Percentiles rank a stretch among this genome's conserved stretches.
Conservation (phyloP, 23 red algal species). For the Gracilaria gracilis region DNA sequence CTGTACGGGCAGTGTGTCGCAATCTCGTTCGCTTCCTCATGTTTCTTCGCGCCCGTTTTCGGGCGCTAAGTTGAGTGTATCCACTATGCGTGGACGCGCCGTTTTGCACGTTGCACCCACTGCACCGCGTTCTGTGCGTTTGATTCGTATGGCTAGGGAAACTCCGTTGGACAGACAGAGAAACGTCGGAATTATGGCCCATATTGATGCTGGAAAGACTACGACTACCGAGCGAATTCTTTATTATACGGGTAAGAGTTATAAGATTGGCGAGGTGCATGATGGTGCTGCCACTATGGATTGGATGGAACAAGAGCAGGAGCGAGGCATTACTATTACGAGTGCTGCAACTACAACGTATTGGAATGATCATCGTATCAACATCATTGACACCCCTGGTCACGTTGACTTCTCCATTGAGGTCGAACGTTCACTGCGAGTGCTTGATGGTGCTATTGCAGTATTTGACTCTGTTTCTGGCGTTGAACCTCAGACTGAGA, state of each 20-base stretch:
- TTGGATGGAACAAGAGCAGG: slow-evolving; percentile 99
- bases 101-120: not conserved
- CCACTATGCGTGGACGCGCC: slow-evolving; percentile 22
- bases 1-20: slow-evolving; percentile 16
- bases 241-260: slow-evolving; percentile 96
- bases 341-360: slow-evolving; percentile 95
- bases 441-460: slow-evolving; percentile 97
- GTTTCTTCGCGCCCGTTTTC: slow-evolving; percentile 12
- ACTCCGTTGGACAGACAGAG: slow-evolving; percentile 69
- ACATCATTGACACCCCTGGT: slow-evolving; percentile 99
- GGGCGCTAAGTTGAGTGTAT: not conserved
- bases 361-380: slow-evolving; percentile 95
- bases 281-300: slow-evolving; percentile 99
- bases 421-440: slow-evolving; percentile 96
- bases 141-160: slow-evolving; percentile 53
- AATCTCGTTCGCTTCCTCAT: slow-evolving; percentile 16
- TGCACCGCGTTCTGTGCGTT: not conserved
- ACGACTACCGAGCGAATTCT: slow-evolving; percentile 99
- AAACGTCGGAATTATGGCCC: slow-evolving; percentile 89
- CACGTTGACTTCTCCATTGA: slow-evolving; percentile 99
- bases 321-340: slow-evolving; percentile 98
- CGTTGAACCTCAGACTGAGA: slow-evolving; percentile 99
- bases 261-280: slow-evolving; percentile 99
- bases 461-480: slow-evolving; percentile 97
- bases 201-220: slow-evolving; percentile 98